Base-by-base conservation (phyloP, 495 filamentous ascomycete species). In the Podospora conica region DNA sequence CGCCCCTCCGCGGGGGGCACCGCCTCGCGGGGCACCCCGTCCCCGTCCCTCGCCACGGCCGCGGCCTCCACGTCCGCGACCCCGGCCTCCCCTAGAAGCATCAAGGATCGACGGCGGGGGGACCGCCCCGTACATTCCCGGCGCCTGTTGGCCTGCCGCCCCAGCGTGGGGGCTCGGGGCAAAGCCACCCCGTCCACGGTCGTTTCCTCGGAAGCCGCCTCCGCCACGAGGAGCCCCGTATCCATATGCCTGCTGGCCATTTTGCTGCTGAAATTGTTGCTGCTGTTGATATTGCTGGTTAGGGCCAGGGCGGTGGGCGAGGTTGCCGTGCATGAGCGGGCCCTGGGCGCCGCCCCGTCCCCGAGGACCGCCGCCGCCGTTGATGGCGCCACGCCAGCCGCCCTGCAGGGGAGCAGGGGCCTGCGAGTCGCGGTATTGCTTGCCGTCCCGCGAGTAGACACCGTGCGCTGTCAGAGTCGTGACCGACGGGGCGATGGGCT, bases 21-120 rank as follows among this genome's bases (percentile, higher is more conserved):
- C 56, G 23, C 48, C 61, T n/a, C 67, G 55, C 20, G 8, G 27
- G 21, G 53, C 63, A 48, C 67, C 67, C 7, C 67, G 33, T 20
- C 69, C 70, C 21, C 68, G 54, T 29, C 63, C 70, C n/a, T 71
- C 66, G 20, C 66, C 67, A 58, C 65, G 63, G 12, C 71, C 75
- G 18, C 73, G 66, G 25, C 72, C 66, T 48, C 66, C 63, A 25
- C 71, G 65, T 60, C 64, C 64, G n/a, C 79, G 72, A 23, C 75
- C 73, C 53, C 71, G 63, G 2, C 67, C 66, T 27, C 70, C 80
- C 24, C 86, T 78, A 9, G 78, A 75, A 15, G 75, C 60, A 67
- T 93, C 85, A 31, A 95, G 69, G 40, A 68, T 84, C 27, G 90
- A 75, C 0, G 94, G 94, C 6, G 95, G 95, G 4, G 95, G 92